A percentile compares a stretch with the other conserved stretches of the same genome.
Evolutionary conservation across 345 rosid genomes (phyloP).

Genomic region (Firmiana major): DNA sequence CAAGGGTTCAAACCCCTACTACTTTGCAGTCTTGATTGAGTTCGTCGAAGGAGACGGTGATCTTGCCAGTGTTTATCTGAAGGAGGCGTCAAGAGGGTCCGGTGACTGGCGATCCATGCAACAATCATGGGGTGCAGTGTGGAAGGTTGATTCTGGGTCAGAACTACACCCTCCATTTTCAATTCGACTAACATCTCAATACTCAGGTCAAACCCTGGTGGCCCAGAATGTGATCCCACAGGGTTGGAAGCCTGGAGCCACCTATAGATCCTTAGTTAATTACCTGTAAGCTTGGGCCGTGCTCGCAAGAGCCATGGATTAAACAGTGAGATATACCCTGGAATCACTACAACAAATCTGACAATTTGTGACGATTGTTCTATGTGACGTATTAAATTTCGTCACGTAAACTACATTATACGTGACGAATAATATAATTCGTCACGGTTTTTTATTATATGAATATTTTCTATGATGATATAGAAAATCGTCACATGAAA

Average conservation of each 20-base stretch:
- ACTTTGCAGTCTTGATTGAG: slow-evolving; percentile 40
- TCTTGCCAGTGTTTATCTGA: slow-evolving; percentile 27
- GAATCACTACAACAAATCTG: too few relatives aligned
- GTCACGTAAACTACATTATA: too few relatives aligned
- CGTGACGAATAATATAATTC: too few relatives aligned
- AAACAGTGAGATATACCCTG: not conserved
- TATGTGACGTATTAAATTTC: too few relatives aligned
- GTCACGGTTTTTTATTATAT: too few relatives aligned
- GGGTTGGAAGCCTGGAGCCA: slow-evolving; percentile 48
- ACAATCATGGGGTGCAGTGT: slow-evolving; percentile 55
- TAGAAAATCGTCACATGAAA: too few relatives aligned
- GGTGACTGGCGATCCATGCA: slow-evolving; percentile 40
- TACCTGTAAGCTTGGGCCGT: not conserved
- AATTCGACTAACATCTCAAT: slow-evolving; percentile 28
- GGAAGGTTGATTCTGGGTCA: slow-evolving; percentile 48
- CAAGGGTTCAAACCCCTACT: slow-evolving; percentile 38
- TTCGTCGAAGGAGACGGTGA: slow-evolving; percentile 54
- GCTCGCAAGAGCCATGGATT: not conserved
- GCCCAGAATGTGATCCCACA: slow-evolving; percentile 43
- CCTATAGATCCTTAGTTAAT: slow-evolving; percentile 45
- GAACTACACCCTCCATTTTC: slow-evolving; percentile 42
- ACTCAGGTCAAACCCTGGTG: slow-evolving; percentile 35
- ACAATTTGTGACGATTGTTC: too few relatives aligned
- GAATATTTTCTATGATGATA: too few relatives aligned
- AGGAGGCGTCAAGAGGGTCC: not conserved